These are phyloP conservation scores for Bondarzewia mesenterica DNA, from an alignment of 1,284 basidiomycete species.

Conservation along the genomic window DNA sequence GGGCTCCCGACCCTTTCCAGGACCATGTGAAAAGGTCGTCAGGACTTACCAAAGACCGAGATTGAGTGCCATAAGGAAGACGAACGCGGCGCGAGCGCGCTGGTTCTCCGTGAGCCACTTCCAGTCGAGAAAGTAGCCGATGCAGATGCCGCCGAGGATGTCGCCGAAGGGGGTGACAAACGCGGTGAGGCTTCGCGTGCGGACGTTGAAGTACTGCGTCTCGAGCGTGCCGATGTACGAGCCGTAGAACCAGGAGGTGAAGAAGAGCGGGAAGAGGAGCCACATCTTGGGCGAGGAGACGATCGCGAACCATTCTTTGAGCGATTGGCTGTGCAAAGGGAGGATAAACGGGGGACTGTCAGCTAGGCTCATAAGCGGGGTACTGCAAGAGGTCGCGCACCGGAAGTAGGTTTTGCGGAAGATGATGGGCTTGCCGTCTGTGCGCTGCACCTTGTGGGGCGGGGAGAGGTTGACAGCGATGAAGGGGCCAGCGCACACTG, in stretches of 20 bases:
- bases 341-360: too few species aligned
- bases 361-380: background rate
- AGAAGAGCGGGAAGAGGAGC: conserved; percentile 1
- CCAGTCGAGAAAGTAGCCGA: background rate
- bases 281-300: background rate
- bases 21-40: background rate
- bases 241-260: background rate
- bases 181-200: background rate
- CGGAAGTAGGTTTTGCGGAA: background rate
- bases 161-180: background rate
- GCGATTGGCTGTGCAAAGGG: background rate
- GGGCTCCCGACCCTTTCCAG: too few species aligned
- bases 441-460: background rate
- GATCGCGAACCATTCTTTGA: background rate
- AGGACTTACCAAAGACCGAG: background rate
- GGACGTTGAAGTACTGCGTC: conserved; percentile 1
- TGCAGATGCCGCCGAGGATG: background rate
- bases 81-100: background rate
- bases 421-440: background rate
- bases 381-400: background rate
- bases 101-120: background rate
- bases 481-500: background rate
- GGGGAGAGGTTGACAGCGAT: background rate
- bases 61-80: background rate
- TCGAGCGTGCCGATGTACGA: background rate